Conservation (phyloP, 495 filamentous ascomycete species). For the Neurospora sp. region DNA sequence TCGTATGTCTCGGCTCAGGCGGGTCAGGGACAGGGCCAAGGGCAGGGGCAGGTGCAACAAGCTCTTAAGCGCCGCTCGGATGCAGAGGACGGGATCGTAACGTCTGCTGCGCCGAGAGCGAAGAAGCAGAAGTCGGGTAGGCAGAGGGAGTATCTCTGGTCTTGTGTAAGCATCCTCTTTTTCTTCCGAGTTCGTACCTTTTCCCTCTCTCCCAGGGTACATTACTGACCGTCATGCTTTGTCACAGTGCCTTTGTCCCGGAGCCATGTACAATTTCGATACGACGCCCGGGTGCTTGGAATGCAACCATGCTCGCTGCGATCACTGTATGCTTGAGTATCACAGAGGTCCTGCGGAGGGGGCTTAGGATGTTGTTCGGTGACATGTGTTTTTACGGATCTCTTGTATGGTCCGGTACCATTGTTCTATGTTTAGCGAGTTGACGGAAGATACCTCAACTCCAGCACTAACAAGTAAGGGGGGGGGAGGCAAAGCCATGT, state of each 20-base stretch:
- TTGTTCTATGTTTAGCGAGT: no score
- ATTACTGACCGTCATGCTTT: neutral
- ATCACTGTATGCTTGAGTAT: neutral
- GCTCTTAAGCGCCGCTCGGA: neutral
- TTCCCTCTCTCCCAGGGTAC: neutral
- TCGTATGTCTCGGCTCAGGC: neutral
- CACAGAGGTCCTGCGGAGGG: neutral
- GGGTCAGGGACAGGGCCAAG: neutral
- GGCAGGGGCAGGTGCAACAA: neutral
- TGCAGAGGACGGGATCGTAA: neutral
- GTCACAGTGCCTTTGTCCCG: slow-evolving; percentile 1
- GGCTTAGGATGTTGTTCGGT: no score
- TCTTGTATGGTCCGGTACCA: no score
- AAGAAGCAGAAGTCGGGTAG: neutral
- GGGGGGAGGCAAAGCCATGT: no score
- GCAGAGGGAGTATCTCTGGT: slow-evolving; percentile 1
- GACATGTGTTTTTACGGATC: no score
- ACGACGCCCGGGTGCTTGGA: slow-evolving; percentile 1
- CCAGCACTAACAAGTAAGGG: no score
- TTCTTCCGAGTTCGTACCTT: neutral
- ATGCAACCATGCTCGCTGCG: neutral
- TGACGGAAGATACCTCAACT: no score
- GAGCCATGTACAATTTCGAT: neutral
- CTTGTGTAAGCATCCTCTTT: slow-evolving; percentile 3
- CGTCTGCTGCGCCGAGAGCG: neutral